Percentiles rank a stretch among this genome's conserved stretches.
Conservation (phyloP, 768 basidiomycete species). For the Gyrodon lividus region DNA sequence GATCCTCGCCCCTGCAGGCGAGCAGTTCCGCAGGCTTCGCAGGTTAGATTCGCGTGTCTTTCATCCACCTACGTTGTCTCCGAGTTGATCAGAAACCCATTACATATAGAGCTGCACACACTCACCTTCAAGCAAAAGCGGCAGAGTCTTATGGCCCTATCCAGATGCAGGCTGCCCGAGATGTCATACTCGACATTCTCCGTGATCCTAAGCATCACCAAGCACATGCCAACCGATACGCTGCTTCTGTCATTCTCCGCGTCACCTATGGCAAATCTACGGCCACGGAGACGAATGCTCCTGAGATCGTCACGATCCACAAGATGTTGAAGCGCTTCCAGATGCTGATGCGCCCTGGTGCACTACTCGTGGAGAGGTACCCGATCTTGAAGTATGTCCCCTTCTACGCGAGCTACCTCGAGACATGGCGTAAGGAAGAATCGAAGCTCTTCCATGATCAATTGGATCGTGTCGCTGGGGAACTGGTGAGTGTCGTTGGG, state of each 20-base stretch:
- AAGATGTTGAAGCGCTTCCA: constrained; percentile 36
- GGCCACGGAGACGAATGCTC: constrained; percentile 28
- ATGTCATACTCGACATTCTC: constrained; percentile 33
- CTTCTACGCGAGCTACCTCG: constrained; percentile 57
- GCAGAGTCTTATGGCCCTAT: constrained; percentile 48
- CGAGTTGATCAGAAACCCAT: background rate
- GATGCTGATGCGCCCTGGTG: constrained; percentile 36
- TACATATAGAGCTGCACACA: constrained; percentile 49
- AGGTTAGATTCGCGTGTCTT: constrained; percentile 34
- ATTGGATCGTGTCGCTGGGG: constrained; percentile 42
- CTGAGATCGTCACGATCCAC: constrained; percentile 34
- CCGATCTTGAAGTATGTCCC: constrained; percentile 50
- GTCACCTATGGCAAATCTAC: constrained; percentile 36
- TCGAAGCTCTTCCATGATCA: constrained; percentile 54
- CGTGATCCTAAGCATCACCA: constrained; percentile 44
- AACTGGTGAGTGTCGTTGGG: constrained; percentile 36
- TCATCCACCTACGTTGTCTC: background rate
- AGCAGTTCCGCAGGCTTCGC: constrained; percentile 60
- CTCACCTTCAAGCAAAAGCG: constrained; percentile 55
- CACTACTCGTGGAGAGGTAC: constrained; percentile 34
- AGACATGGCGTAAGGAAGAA: constrained; percentile 56
- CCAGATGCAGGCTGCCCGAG: constrained; percentile 38
- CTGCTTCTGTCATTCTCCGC: constrained; percentile 36
- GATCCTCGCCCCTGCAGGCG: constrained; percentile 54
- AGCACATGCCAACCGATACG: constrained; percentile 49